Conservation (phyloP, 2,329 filamentous ascomycete species). For the Fusarium sp. region DNA sequence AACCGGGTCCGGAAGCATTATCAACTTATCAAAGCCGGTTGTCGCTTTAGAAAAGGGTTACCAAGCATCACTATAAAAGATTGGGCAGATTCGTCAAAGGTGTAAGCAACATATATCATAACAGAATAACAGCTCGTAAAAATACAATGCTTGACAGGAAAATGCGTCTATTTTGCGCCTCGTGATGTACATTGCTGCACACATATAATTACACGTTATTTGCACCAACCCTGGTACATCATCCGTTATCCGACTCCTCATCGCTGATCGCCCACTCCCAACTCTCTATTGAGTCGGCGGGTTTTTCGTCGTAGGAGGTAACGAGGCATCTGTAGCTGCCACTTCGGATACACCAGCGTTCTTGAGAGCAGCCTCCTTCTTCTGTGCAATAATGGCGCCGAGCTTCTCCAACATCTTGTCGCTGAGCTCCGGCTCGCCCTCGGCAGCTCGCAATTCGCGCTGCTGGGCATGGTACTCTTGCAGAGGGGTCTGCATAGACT, state of each 20-base stretch:
- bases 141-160: constrained; percentile 23
- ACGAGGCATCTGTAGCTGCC: constrained; percentile 28
- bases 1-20: too few relatives aligned
- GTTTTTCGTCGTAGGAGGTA: constrained; percentile 31
- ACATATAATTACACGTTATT: constrained; percentile 47
- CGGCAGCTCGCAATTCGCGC: constrained; percentile 59
- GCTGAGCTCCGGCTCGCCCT: constrained; percentile 65
- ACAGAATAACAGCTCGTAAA: background rate
- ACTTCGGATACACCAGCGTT: constrained; percentile 51
- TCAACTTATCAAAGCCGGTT: too few relatives aligned
- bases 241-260: constrained; percentile 20
- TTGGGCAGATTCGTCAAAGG: too few relatives aligned
- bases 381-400: constrained; percentile 67
- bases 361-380: constrained; percentile 55
- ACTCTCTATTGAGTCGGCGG: constrained; percentile 32
- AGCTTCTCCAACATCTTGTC: constrained; percentile 69
- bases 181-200: constrained; percentile 47
- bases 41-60: too few relatives aligned
- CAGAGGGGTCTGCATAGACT: constrained; percentile 63
- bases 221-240: constrained; percentile 31
- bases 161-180: constrained; percentile 44
- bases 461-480: constrained; percentile 67
- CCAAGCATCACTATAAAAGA: too few relatives aligned
- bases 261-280: constrained; percentile 1
- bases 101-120: too few relatives aligned